phyloP scores from a whole-genome alignment of 2,329 filamentous ascomycete species.

The Ceratocystis papillata region DNA sequence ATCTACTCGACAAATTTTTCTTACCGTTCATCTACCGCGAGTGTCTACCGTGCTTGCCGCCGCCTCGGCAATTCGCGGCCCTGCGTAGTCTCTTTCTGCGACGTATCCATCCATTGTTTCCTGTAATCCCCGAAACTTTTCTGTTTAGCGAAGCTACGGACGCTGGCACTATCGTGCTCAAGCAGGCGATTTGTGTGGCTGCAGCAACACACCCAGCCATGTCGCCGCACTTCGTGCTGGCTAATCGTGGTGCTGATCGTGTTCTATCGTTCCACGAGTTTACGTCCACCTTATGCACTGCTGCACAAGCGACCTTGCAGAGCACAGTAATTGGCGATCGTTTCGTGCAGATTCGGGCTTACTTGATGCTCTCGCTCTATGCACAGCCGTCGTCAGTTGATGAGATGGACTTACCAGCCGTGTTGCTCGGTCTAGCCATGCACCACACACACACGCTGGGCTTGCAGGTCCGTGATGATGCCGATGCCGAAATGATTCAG shows the following conservation, averaged over 20 bases:
- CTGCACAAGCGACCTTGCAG: conserved; percentile 41
- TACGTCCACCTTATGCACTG: conserved; percentile 39
- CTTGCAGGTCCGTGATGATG: conserved; percentile 40
- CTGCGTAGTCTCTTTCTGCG: conserved; percentile 40
- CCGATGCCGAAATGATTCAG: conserved; percentile 37
- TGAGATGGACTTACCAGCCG: conserved; percentile 45
- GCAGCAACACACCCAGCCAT: conserved; percentile 42
- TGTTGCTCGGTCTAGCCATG: conserved; percentile 43
- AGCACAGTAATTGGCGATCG: conserved; percentile 44
- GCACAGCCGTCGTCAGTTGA: conserved; percentile 45
- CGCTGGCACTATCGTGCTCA: conserved; percentile 37
- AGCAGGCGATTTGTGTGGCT: conserved; percentile 46
- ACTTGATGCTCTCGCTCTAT: conserved; percentile 47
- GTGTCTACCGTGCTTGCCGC: conserved; percentile 40
- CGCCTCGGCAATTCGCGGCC: conserved; percentile 37
- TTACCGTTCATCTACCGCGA: conserved; percentile 37
- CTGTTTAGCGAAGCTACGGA: conserved; percentile 30
- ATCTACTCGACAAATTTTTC: conserved; percentile 35
- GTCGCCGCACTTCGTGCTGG: conserved; percentile 37
- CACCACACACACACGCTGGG: conserved; percentile 48
- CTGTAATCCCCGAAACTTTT: conserved; percentile 37
- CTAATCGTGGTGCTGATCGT: conserved; percentile 31
- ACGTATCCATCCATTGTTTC: conserved; percentile 46
- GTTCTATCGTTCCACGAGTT: conserved; percentile 40
- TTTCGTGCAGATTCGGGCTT: conserved; percentile 44